Conservation (phyloP, 202 grass and related monocot genomes). For the Dendrocalamus latiflorus region DNA sequence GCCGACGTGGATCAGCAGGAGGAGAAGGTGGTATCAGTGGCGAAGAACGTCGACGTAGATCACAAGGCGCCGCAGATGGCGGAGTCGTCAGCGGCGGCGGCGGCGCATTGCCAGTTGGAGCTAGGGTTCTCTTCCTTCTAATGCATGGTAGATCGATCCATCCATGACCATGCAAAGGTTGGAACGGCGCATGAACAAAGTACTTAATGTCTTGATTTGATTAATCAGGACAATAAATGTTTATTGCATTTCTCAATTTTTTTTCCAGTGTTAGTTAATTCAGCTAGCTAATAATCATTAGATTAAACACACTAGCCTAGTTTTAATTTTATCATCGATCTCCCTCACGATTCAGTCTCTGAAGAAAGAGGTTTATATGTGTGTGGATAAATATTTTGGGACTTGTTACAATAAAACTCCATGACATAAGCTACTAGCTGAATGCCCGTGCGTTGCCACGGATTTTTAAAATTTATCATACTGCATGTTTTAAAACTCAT, state of each 20-base stretch:
- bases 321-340: background rate
- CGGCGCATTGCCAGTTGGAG: slow-evolving; percentile 23
- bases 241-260: background rate
- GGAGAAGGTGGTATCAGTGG: background rate
- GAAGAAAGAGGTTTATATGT: background rate
- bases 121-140: slow-evolving; percentile 31
- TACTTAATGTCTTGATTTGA: background rate
- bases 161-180: background rate
- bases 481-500: too few relatives aligned
- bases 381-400: background rate
- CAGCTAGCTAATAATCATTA: background rate
- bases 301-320: background rate
- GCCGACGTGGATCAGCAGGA: background rate
- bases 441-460: too few relatives aligned
- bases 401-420: background rate
- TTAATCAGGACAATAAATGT: background rate
- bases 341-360: background rate
- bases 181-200: background rate
- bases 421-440: too few relatives aligned
- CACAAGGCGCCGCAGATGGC: background rate
- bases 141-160: slow-evolving; percentile 28
- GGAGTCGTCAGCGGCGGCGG: background rate
- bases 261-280: background rate
- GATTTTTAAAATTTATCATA: too few relatives aligned
- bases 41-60: background rate